Conservation (phyloP, 163 green algal genomes). For the Scenedesmus sp. region DNA sequence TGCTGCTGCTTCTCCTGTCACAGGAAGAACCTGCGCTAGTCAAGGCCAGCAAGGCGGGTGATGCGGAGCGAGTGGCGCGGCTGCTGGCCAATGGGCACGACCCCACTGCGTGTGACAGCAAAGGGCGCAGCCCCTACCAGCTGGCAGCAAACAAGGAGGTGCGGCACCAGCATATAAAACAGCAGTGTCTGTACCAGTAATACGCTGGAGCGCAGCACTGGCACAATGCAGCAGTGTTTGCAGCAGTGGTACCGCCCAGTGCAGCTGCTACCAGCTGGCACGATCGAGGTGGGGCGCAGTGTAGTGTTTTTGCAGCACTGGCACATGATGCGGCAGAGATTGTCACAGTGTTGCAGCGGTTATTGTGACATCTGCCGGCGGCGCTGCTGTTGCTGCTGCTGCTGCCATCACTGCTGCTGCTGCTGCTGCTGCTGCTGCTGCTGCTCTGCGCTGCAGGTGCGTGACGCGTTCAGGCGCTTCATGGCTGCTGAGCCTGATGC, state of each 20-base stretch:
- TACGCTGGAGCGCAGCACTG: too few species aligned
- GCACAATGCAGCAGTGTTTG: not conserved
- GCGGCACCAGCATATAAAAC: not conserved
- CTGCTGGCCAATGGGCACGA: constrained; percentile 73
- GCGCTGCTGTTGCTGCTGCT: not conserved
- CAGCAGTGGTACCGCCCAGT: not conserved
- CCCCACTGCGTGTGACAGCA: constrained; percentile 62
- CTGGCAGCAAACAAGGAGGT: constrained; percentile 74
- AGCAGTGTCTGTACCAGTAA: not conserved
- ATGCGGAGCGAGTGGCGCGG: constrained; percentile 65
- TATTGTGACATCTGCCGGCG: not conserved
- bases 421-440: not conserved
- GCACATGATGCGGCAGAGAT: too few species aligned
- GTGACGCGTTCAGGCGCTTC: constrained; percentile 79
- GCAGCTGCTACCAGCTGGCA: too few species aligned
- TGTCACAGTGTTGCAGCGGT: not conserved
- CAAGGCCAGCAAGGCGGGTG: constrained; percentile 63
- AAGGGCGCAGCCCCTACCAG: constrained; percentile 69
- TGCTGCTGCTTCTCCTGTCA: not conserved
- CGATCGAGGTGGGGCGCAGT: not conserved
- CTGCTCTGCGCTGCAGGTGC: constrained; percentile 39
- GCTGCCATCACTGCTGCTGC: not conserved
- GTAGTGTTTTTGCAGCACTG: not conserved
- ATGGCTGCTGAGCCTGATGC: constrained; percentile 62
- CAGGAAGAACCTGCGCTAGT: constrained; percentile 65